Base-by-base conservation (phyloP, 768 basidiomycete species). In the Melanogaster broomeanus region DNA sequence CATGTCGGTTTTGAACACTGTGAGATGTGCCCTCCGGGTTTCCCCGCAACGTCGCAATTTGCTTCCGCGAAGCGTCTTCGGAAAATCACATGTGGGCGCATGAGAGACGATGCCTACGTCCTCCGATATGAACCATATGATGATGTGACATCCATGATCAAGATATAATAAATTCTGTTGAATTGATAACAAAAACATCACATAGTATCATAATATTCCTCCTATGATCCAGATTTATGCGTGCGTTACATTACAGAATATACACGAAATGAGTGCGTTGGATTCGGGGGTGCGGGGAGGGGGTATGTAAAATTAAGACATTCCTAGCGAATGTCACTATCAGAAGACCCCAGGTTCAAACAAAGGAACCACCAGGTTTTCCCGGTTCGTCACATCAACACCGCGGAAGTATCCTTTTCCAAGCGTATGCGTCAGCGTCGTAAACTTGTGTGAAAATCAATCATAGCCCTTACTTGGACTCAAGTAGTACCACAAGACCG, bases 401-500 rank as follows among this genome's bases (percentile, higher is more conserved):
- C 68, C 66, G 33, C 68, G 68, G 60, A 69, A 69, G 51, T 69
- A 69, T 27, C 68, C 68, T 68, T 16, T 43, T 24, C 25, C 18
- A 35, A 18, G n/a, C n/a, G n/a, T 19, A 25, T 25, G 3, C 9
- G 42, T 69, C 38, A 64, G 56, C 50, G 10, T 50, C 52, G 25
- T 9, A 27, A 9, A 24, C 18, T 22, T 10, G 7, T 34, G 43
- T 56, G 44, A 52, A 44, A 43, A 48, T 19, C 35, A 48, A 19
- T 12, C n/a, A 13, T 28, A 49, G 25, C 7, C 21, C 72, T 59
- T 54, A 73, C 72, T 67, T 27, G 72, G 72, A 51, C 71, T 72
- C 15, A 72, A 62, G 39, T 73, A 74, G 52, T 73, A 73, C 72
- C 72, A 73, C 47, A 73, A 33, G 15, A 74, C 70, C 10, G 72